Evolutionary conservation across 441 rosid genomes (phyloP), one percentile per base, ranked within the genome.

Genomic region (Gossypium schwendimanii): DNA sequence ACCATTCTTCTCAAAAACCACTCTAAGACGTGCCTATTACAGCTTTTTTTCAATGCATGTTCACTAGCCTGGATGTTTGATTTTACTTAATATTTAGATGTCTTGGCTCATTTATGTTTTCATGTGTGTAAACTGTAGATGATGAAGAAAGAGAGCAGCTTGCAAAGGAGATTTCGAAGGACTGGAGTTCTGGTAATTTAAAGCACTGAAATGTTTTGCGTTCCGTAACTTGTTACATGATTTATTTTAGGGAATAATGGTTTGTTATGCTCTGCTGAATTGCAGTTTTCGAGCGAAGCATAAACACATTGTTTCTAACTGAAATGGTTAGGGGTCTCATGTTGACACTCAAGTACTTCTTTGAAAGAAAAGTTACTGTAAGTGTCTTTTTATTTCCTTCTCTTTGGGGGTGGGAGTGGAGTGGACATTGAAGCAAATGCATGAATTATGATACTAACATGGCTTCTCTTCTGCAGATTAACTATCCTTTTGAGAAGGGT

Each of bases 401-500:
- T 47, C 63, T 33, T 58, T 24, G 2, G 15, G 58, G 14, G 12
- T 9, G 59, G 59, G 59, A 4, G 14, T 9, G 45, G 61, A 49
- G 18, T 49, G 54, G 54, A n/a, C 36, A n/a, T 71, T 31, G 44
- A 3, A n/a, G 39, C 52, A 18, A 31, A 73, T 79, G 41, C 76
- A 24, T 41, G 20, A 18, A 7, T 53, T 7, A 17, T 53, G 41
- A 60, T 47, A 0, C 4, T 21, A 36, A 49, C 23, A 17, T 61
- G 41, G 50, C 20, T 72, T 77, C 31, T 74, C 11, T 70, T 70
- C 3, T 77, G 74, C 85, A 91, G 99, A 95, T 95, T 83, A 95
- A 93, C 83, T 95, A 95, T 81, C 98, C 98, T 14, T 95, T 95
- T 82, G 99, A 95, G 87, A 93, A 95, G 83, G 99, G 99, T 71